A percentile compares a stretch with the other conserved stretches of the same genome.
Evolutionary conservation across 495 filamentous ascomycete genomes (phyloP).

Genomic region (Tricharina praecox): DNA sequence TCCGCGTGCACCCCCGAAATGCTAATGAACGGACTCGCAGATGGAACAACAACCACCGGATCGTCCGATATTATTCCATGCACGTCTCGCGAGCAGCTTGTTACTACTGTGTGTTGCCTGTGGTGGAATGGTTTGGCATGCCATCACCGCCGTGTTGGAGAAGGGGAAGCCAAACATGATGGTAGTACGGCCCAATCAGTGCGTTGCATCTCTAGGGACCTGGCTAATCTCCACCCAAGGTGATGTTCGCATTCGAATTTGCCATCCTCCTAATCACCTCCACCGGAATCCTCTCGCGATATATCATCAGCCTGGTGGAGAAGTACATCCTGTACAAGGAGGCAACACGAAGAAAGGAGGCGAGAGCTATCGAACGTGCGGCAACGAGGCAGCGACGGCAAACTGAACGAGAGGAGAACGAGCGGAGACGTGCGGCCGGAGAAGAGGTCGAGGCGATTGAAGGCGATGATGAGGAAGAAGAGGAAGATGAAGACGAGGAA

Average conservation of each 20-base stretch:
- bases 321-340: slow-evolving; percentile 45
- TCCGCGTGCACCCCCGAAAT: neutral
- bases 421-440: slow-evolving; percentile 29
- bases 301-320: slow-evolving; percentile 64
- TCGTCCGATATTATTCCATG: slow-evolving; percentile 79
- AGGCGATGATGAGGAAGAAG: slow-evolving; percentile 33
- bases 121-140: slow-evolving; percentile 58
- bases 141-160: slow-evolving; percentile 61
- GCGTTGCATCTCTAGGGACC: neutral
- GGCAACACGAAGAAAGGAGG: slow-evolving; percentile 48
- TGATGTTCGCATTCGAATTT: slow-evolving; percentile 98
- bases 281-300: slow-evolving; percentile 58
- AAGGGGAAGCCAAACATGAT: slow-evolving; percentile 91
- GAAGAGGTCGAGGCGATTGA: slow-evolving; percentile 28
- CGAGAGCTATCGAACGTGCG: slow-evolving; percentile 44
- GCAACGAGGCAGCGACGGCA: slow-evolving; percentile 40
- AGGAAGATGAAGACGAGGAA: slow-evolving; percentile 79
- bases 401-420: slow-evolving; percentile 1
- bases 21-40: neutral
- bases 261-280: slow-evolving; percentile 69
- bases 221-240: slow-evolving; percentile 1
- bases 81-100: slow-evolving; percentile 61
- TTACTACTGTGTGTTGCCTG: slow-evolving; percentile 61
- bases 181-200: slow-evolving; percentile 30
- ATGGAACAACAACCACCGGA: slow-evolving; percentile 81